phyloP scores from a whole-genome alignment of 2,329 filamentous ascomycete genomes.

The Thielaviopsis musarum region DNA sequence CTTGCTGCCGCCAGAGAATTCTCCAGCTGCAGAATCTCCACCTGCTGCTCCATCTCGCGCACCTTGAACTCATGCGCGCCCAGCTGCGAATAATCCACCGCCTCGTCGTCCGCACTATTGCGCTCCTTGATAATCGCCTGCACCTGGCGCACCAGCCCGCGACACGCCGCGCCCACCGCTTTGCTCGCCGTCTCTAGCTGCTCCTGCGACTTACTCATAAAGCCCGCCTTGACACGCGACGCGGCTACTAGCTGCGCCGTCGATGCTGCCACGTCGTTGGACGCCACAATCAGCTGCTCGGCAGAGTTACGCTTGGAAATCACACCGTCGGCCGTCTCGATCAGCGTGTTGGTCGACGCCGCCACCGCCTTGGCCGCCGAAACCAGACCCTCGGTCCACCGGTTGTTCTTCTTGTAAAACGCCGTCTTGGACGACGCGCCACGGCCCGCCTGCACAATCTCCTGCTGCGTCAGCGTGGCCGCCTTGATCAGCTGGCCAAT shows the following conservation, averaged over 20 bases:
- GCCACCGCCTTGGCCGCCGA: constrained; percentile 95
- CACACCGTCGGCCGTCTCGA: constrained; percentile 94
- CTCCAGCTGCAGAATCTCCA: constrained; percentile 92
- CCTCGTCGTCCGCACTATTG: constrained; percentile 63
- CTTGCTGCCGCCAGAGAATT: constrained; percentile 67
- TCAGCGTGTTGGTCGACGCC: constrained; percentile 81
- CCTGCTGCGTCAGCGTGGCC: constrained; percentile 79
- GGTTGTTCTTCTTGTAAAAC: constrained; percentile 99
- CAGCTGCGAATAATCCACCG: constrained; percentile 74
- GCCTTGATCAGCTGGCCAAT: constrained; percentile 92
- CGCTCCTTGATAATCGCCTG: constrained; percentile 86
- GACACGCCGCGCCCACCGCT: constrained; percentile 78
- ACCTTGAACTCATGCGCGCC: constrained; percentile 97
- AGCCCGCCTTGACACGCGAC: constrained; percentile 87
- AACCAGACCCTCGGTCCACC: constrained; percentile 96
- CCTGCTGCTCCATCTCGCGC: constrained; percentile 98
- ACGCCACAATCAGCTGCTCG: constrained; percentile 94
- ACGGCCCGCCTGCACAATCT: constrained; percentile 87
- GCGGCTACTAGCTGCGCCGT: constrained; percentile 95
- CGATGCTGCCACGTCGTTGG: constrained; percentile 89
- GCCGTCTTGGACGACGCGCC: constrained; percentile 76
- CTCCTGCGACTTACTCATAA: constrained; percentile 96
- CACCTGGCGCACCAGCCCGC: constrained; percentile 77
- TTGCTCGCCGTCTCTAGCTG: constrained; percentile 79
- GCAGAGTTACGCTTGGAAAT: constrained; percentile 82